Conservation (phyloP, 148 eudicot species). For the Arbutus unedo region DNA sequence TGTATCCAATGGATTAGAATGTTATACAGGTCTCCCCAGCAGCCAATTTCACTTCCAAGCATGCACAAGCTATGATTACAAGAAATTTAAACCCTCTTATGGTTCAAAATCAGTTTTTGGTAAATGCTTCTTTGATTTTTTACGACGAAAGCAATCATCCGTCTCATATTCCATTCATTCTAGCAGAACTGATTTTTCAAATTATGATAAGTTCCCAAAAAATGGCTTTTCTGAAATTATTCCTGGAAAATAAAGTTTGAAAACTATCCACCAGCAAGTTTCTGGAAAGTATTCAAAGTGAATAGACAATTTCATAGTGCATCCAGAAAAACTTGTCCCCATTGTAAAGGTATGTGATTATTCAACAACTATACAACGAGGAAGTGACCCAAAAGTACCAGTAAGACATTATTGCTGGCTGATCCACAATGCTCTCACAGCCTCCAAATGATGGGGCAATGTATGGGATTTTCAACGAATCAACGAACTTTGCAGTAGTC, state of each 20-base stretch:
- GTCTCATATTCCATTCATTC: neutral
- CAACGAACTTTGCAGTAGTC: constrained; percentile 60
- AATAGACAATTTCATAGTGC: neutral
- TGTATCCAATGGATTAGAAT: neutral
- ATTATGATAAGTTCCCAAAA: neutral
- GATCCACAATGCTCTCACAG: constrained; percentile 92
- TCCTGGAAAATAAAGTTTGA: neutral
- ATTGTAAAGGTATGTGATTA: neutral
- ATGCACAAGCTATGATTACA: neutral
- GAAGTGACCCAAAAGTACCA: constrained; percentile 40
- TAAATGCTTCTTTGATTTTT: neutral
- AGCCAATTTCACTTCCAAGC: neutral
- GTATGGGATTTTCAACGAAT: constrained; percentile 77
- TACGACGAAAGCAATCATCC: neutral
- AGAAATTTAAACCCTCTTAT: neutral
- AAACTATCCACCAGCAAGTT: neutral
- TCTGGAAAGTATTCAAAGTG: neutral
- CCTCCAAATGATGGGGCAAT: constrained; percentile 96
- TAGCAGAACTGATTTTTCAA: neutral
- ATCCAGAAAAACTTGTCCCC: neutral
- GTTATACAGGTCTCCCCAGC: neutral
- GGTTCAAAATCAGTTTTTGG: neutral
- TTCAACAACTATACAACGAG: neutral
- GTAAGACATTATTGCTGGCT: constrained; percentile 95
- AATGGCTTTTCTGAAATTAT: neutral